Evolutionary conservation across 148 eudicot species (phyloP), one percentile per base, ranked within the genome.

Genomic region (Nepenthes mirabilis): DNA sequence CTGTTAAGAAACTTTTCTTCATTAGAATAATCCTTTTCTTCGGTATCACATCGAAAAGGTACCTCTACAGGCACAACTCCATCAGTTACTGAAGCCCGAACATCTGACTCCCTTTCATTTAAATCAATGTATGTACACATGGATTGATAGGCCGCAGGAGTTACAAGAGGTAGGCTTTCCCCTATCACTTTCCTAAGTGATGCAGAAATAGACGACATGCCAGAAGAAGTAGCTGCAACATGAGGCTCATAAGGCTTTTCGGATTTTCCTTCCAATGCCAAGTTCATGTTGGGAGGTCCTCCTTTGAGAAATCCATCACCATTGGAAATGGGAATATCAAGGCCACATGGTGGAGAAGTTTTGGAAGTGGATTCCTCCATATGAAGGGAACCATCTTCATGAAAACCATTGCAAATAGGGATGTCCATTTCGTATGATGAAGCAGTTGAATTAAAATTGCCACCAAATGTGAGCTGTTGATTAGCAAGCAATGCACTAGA

Each of bases 151-250:
- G 86, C 72, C 40, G 59, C 57, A 35, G 87, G 66, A 64, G 76
- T 68, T 54, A 82, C 72, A 43, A 61, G 65, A 55, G 82, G 73
- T 35, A 72, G 62, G 64, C 53, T 72, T 13, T 74, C 67, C 56
- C 60, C 74, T 52, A 84, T 74, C 49, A 73, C 86, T 66, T 76
- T 80, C 61, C 75, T 73, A 37, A 77, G 68, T 14, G 81, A 79
- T 14, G 70, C 69, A 13, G 82, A 68, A 43, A 82, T 61, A 10
- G 84, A 69, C 64, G 77, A 74, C 40, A 82, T 64, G 14, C 81
- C 72, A 49, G 81, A 71, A 56, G 79, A 72, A 61, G 74, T 56
- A 45, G 62, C 65, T 14, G 79, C 66, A 61, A 68, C 60, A 23
- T 23, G 23, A 50, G 82, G 71, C 57, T 82, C 82, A 67, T 74